Conservation (phyloP, 192 early-diverging fungal genomes). For the Phlyctochytrium arcticum region DNA sequence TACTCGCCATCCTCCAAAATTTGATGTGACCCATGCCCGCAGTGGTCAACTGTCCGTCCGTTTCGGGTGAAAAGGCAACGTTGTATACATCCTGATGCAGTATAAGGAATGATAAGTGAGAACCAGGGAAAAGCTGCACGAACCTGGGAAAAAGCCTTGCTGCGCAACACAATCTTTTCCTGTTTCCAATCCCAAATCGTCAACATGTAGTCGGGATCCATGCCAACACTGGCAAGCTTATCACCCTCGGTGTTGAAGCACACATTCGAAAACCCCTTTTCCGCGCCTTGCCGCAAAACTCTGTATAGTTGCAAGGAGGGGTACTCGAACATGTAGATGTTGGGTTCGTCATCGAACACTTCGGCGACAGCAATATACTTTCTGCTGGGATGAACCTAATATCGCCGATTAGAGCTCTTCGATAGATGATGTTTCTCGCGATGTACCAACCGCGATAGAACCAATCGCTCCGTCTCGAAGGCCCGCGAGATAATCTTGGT, state of each 20-base stretch:
- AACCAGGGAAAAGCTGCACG: neutral
- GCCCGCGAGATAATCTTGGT: constrained; percentile 47
- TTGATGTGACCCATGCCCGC: constrained; percentile 68
- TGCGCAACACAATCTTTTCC: constrained; percentile 47
- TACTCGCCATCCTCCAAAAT: constrained; percentile 59
- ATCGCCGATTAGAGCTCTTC: neutral
- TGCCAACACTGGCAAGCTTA: constrained; percentile 52
- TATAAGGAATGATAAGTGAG: neutral
- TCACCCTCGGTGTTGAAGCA: constrained; percentile 51
- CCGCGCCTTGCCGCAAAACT: constrained; percentile 47
- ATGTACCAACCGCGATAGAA: constrained; percentile 40
- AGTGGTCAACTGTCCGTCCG: constrained; percentile 51
- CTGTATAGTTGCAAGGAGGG: constrained; percentile 43
- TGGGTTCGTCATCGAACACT: constrained; percentile 34
- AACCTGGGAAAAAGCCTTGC: constrained; percentile 63
- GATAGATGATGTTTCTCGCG: neutral
- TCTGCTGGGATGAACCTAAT: constrained; percentile 47
- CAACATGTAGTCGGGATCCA: constrained; percentile 62
- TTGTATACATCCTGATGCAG: constrained; percentile 47
- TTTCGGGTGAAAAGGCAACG: constrained; percentile 52
- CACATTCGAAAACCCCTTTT: constrained; percentile 41
- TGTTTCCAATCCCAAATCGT: constrained; percentile 60
- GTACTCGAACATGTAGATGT: constrained; percentile 56
- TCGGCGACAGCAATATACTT: constrained; percentile 53
- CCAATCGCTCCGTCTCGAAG: constrained; percentile 51